Conservation (phyloP, 441 rosid species). For the Populus hybrid region DNA sequence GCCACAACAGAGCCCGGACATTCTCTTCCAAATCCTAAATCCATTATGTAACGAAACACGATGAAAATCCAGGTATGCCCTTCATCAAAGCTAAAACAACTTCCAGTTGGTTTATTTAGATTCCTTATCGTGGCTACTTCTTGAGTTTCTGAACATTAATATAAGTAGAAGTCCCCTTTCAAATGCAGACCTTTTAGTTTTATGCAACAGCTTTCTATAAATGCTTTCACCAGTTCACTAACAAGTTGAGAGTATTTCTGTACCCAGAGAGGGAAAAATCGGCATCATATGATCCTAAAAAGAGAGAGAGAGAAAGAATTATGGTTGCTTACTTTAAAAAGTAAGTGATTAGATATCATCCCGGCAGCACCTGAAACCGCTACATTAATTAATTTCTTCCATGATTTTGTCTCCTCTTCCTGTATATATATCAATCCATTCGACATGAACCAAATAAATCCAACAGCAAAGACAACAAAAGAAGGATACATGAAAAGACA, state of each 20-base stretch:
- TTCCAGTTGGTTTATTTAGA: background rate
- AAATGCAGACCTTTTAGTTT: background rate
- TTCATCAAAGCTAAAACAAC: background rate
- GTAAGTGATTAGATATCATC: conserved; percentile 92
- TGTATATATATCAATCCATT: conserved; percentile 20
- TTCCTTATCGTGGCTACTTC: background rate
- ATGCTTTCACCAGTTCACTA: background rate
- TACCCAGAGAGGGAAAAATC: background rate
- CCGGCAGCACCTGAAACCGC: conserved; percentile 98
- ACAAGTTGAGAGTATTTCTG: background rate
- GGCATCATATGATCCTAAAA: background rate
- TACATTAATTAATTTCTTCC: conserved; percentile 77
- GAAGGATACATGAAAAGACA: background rate
- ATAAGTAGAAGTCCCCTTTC: background rate
- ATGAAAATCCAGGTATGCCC: background rate
- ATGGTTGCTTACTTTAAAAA: conserved; percentile 74
- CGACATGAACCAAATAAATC: background rate
- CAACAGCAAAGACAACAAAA: background rate
- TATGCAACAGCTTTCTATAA: background rate
- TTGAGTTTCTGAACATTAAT: background rate
- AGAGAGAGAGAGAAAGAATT: background rate
- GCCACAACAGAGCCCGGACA: background rate
- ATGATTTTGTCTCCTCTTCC: conserved; percentile 91
- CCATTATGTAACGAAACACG: background rate
- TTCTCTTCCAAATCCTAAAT: background rate